Percentiles rank a stretch among this genome's conserved stretches.
These are phyloP conservation scores for Picochlorum sp. DNA, from an alignment of 139 green algal genomes.

Conservation along the genomic window DNA sequence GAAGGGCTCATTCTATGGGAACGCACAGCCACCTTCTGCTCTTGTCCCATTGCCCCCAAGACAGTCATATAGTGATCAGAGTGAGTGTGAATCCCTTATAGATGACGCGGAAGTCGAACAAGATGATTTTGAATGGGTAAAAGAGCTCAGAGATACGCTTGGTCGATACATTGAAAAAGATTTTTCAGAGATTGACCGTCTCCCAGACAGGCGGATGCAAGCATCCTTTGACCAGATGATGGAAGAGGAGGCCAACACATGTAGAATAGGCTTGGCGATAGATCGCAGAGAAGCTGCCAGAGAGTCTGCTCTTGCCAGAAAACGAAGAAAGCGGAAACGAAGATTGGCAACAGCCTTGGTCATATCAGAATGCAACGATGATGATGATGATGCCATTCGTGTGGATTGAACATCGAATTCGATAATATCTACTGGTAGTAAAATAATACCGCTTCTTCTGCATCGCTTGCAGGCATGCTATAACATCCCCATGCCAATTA, in stretches of 20 bases:
- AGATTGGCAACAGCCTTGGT: too few species aligned
- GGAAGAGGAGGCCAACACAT: background rate
- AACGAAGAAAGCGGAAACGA: background rate
- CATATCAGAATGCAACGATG: too few species aligned
- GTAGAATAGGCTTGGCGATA: background rate
- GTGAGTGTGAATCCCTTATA: background rate
- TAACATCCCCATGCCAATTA: too few species aligned
- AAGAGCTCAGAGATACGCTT: background rate
- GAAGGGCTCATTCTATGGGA: constrained; percentile 2
- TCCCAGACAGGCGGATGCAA: constrained; percentile 14
- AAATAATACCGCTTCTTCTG: too few species aligned
- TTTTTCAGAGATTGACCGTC: constrained; percentile 9
- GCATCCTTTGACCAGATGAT: background rate
- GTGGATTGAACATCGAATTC: too few species aligned
- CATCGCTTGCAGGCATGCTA: too few species aligned
- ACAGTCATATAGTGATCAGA: background rate
- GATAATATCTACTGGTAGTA: too few species aligned
- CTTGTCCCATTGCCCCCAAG: background rate
- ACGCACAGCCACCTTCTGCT: background rate
- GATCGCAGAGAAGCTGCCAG: constrained; percentile 1
- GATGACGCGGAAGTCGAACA: background rate
- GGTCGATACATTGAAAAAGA: constrained; percentile 10
- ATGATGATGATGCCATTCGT: too few species aligned
- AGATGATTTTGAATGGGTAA: background rate
- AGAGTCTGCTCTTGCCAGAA: too few species aligned